Evolutionary conservation across 2,329 filamentous ascomycete species (phyloP).

Genomic region (Clathrospora elynae): DNA sequence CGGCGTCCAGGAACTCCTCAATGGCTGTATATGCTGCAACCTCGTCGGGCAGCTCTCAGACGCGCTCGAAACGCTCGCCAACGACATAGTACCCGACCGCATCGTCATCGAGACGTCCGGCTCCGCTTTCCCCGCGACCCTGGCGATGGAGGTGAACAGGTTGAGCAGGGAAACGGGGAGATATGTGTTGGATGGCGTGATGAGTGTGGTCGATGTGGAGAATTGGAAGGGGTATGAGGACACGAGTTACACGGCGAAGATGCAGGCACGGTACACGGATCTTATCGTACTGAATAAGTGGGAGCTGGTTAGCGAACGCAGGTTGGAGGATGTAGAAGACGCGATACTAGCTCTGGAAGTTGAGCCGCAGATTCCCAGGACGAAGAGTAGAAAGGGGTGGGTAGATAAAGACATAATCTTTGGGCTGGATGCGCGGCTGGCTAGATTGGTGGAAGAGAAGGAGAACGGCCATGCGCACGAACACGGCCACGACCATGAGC

Average conservation of each 20-base stretch:
- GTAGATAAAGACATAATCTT: constrained; percentile 81
- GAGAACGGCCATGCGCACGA: constrained; percentile 39
- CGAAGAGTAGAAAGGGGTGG: constrained; percentile 81
- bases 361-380: constrained; percentile 72
- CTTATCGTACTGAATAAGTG: constrained; percentile 93
- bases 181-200: constrained; percentile 83
- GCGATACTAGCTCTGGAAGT: constrained; percentile 80
- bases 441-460: constrained; percentile 55
- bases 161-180: constrained; percentile 69
- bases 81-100: constrained; percentile 69
- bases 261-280: constrained; percentile 90
- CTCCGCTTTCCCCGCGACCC: constrained; percentile 78
- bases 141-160: constrained; percentile 88
- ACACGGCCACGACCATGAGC: constrained; percentile 65
- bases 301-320: constrained; percentile 74
- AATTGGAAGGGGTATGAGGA: constrained; percentile 95
- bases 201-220: constrained; percentile 90
- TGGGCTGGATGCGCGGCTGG: constrained; percentile 83
- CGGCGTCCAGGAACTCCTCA: constrained; percentile 89
- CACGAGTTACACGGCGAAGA: constrained; percentile 82
- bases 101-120: constrained; percentile 95
- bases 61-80: constrained; percentile 75
- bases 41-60: constrained; percentile 87
- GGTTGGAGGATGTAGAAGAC: constrained; percentile 79
- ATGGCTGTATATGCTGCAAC: constrained; percentile 99